A percentile compares a stretch with the other conserved stretches of the same genome.
phyloP scores from a whole-genome alignment of 768 basidiomycete genomes.

The Leccinum ochraceum region DNA sequence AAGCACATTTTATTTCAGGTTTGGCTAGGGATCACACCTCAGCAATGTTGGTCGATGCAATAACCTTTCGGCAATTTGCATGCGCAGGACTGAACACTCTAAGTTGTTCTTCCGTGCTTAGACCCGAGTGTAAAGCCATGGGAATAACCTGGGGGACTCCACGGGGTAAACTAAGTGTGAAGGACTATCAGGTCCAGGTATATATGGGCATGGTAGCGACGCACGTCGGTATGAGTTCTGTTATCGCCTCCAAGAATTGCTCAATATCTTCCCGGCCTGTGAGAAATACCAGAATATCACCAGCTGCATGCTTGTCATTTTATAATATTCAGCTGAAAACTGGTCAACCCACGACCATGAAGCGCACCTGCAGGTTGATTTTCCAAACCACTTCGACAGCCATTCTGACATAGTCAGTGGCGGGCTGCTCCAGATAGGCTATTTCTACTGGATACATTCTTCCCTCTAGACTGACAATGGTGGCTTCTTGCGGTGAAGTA shows the following conservation, averaged over 20 bases:
- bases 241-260: slow-evolving; percentile 73
- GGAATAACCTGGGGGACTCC: slow-evolving; percentile 59
- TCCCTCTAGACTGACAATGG: slow-evolving; percentile 89
- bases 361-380: slow-evolving; percentile 70
- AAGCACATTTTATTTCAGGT: not conserved
- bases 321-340: not conserved
- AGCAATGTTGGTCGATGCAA: slow-evolving; percentile 94
- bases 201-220: slow-evolving; percentile 4
- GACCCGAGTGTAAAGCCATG: slow-evolving; percentile 85
- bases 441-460: slow-evolving; percentile 95
- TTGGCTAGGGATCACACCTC: slow-evolving; percentile 52
- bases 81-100: slow-evolving; percentile 78
- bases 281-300: slow-evolving; percentile 92
- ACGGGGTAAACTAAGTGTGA: slow-evolving; percentile 45
- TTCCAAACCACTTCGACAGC: slow-evolving; percentile 86
- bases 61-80: slow-evolving; percentile 81
- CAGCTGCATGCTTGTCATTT: slow-evolving; percentile 62
- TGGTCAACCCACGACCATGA: not conserved
- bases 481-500: slow-evolving; percentile 65
- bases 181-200: not conserved
- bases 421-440: slow-evolving; percentile 79
- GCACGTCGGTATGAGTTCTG: slow-evolving; percentile 77
- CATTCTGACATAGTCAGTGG: slow-evolving; percentile 75
- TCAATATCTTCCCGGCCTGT: slow-evolving; percentile 98
- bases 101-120: slow-evolving; percentile 86